Evolutionary conservation across 2,329 filamentous ascomycete genomes (phyloP).

Genomic region (Plectosphaerella plurivora): DNA sequence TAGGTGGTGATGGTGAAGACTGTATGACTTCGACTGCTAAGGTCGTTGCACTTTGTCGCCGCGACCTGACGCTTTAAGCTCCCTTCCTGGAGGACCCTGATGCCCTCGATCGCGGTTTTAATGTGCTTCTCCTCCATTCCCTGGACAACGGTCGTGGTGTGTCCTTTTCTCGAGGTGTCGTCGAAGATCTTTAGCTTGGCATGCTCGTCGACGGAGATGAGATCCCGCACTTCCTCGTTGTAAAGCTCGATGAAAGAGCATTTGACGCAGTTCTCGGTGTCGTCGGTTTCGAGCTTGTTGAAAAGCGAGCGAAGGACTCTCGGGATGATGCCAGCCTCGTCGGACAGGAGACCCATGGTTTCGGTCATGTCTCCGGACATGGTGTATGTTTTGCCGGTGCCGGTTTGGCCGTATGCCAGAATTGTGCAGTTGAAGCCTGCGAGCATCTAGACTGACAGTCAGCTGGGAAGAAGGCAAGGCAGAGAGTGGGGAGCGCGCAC

Average conservation of each 20-base stretch:
- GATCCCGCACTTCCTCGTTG: conserved; percentile 91
- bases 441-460: conserved; percentile 63
- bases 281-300: conserved; percentile 72
- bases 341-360: conserved; percentile 77
- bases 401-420: conserved; percentile 96
- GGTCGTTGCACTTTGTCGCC: conserved; percentile 98
- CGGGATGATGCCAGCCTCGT: conserved; percentile 92
- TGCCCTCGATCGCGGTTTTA: conserved; percentile 76
- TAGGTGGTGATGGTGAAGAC: conserved; percentile 95
- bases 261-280: conserved; percentile 83
- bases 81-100: conserved; percentile 82
- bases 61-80: conserved; percentile 96
- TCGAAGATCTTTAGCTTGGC: conserved; percentile 94
- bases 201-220: conserved; percentile 76
- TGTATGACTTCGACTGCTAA: conserved; percentile 94
- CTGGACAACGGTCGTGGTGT: conserved; percentile 82
- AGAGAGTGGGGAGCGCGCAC: conserved; percentile 39
- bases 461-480: background rate
- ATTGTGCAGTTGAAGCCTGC: conserved; percentile 97
- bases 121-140: conserved; percentile 98
- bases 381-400: conserved; percentile 97
- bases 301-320: conserved; percentile 86
- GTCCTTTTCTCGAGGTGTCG: conserved; percentile 80
- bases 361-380: conserved; percentile 98
- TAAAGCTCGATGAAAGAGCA: conserved; percentile 99